A percentile compares a stretch with the other conserved stretches of the same genome.
These are phyloP conservation scores for Rubia peregrina DNA, from an alignment of 305 asterid species.

Conservation along the genomic window DNA sequence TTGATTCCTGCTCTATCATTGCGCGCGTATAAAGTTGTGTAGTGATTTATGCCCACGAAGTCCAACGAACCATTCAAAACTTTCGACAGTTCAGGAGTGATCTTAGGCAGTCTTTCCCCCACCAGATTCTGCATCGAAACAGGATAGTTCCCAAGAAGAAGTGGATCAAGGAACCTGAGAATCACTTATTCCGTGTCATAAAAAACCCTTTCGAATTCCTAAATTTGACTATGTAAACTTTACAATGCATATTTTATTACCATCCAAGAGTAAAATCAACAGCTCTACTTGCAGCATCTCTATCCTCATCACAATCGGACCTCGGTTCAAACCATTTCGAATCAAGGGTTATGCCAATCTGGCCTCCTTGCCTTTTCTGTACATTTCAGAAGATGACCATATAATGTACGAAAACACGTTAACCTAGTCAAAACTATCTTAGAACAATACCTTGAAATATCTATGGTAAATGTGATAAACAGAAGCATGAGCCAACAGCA, in stretches of 20 bases:
- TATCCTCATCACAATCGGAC: constrained; percentile 49
- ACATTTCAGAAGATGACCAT: constrained; percentile 2
- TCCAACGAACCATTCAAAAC: constrained; percentile 61
- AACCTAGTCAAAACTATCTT: neutral
- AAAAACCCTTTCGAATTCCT: constrained; percentile 7
- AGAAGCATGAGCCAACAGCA: constrained; percentile 69
- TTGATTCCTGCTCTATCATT: constrained; percentile 48
- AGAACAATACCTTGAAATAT: constrained; percentile 50
- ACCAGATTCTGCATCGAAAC: constrained; percentile 77
- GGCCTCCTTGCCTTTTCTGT: constrained; percentile 60
- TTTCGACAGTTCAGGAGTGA: constrained; percentile 32
- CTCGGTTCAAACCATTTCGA: constrained; percentile 70
- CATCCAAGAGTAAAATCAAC: constrained; percentile 78
- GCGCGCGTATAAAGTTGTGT: constrained; percentile 61
- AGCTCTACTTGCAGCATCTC: constrained; percentile 64
- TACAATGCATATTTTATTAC: constrained; percentile 24
- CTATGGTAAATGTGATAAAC: constrained; percentile 50
- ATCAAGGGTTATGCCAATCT: constrained; percentile 63
- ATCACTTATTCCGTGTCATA: constrained; percentile 21
- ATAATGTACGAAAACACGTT: no score
- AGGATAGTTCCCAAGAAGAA: constrained; percentile 80
- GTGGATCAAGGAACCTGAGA: constrained; percentile 92
- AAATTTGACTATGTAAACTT: neutral
- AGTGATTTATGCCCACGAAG: constrained; percentile 76
- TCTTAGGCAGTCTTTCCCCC: constrained; percentile 52